Conservation (phyloP, 2,329 filamentous ascomycete genomes). For the Fusarium coicis region DNA sequence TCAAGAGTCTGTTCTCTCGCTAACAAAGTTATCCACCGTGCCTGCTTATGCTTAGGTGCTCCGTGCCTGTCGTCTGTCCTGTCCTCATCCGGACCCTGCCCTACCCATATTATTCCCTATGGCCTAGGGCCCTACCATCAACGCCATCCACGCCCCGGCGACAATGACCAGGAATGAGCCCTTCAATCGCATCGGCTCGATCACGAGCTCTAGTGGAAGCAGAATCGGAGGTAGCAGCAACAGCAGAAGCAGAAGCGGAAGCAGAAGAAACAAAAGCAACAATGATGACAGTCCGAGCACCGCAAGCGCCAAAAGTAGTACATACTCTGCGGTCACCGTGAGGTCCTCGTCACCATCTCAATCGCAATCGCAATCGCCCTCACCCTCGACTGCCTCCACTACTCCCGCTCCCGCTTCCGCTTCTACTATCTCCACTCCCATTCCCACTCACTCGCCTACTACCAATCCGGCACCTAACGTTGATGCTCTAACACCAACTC, state of each 20-base stretch:
- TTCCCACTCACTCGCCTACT: constrained; percentile 44
- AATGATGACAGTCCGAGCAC: background rate
- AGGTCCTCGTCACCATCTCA: constrained; percentile 55
- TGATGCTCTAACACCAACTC: constrained; percentile 31
- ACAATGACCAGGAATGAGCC: constrained; percentile 77
- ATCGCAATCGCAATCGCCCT: constrained; percentile 25
- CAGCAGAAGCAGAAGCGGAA: background rate
- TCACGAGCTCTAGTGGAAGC: constrained; percentile 56
- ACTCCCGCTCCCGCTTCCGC: constrained; percentile 49
- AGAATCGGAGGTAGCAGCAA: background rate
- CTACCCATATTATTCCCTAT: constrained; percentile 32
- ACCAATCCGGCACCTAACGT: constrained; percentile 33
- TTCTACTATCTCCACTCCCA: constrained; percentile 49
- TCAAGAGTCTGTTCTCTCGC: constrained; percentile 1
- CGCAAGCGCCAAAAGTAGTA: constrained; percentile 72
- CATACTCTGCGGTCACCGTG: constrained; percentile 73
- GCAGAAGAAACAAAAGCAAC: background rate
- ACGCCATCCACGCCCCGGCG: constrained; percentile 51
- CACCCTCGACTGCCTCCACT: constrained; percentile 38
- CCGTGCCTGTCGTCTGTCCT: constrained; percentile 34
- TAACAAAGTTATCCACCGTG: constrained; percentile 5
- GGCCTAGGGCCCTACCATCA: constrained; percentile 46
- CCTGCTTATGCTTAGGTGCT: constrained; percentile 33
- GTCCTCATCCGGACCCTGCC: constrained; percentile 34
- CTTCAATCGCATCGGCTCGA: constrained; percentile 66